Percentiles rank a stretch among this genome's conserved stretches.
Conservation (phyloP, 2,329 filamentous ascomycete species). For the Xylariaceae sp. region DNA sequence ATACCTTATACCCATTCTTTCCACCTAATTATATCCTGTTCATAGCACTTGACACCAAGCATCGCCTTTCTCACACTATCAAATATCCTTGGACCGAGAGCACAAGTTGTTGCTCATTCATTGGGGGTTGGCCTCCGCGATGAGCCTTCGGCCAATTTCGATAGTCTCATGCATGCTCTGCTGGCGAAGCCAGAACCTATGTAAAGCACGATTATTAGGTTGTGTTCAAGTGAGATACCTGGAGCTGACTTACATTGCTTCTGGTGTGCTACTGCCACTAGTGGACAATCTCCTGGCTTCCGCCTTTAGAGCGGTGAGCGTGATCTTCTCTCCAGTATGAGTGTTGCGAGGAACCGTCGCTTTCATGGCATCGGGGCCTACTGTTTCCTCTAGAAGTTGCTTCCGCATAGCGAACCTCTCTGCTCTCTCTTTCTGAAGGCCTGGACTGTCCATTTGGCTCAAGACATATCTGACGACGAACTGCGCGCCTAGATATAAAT, state of each 20-base stretch:
- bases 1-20: neutral
- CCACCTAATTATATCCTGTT: neutral
- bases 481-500: slow-evolving; percentile 77
- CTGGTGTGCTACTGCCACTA: slow-evolving; percentile 44
- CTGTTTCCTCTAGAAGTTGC: slow-evolving; percentile 67
- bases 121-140: slow-evolving; percentile 38
- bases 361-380: slow-evolving; percentile 52
- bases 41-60: too few species aligned
- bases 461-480: slow-evolving; percentile 67
- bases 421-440: slow-evolving; percentile 75
- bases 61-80: too few species aligned
- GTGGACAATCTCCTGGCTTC: slow-evolving; percentile 49
- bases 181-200: slow-evolving; percentile 58
- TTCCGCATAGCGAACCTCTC: slow-evolving; percentile 78
- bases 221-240: neutral
- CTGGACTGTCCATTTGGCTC: slow-evolving; percentile 76
- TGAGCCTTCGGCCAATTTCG: slow-evolving; percentile 49
- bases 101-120: neutral
- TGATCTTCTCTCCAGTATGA: slow-evolving; percentile 56
- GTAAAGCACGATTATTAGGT: slow-evolving; percentile 19
- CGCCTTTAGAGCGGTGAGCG: slow-evolving; percentile 58
- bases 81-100: too few species aligned
- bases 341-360: slow-evolving; percentile 43
- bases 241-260: slow-evolving; percentile 42
- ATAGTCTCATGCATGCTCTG: slow-evolving; percentile 53